phyloP scores from a whole-genome alignment of 116 monocot species.

The Phalaenopsis hybrid region DNA sequence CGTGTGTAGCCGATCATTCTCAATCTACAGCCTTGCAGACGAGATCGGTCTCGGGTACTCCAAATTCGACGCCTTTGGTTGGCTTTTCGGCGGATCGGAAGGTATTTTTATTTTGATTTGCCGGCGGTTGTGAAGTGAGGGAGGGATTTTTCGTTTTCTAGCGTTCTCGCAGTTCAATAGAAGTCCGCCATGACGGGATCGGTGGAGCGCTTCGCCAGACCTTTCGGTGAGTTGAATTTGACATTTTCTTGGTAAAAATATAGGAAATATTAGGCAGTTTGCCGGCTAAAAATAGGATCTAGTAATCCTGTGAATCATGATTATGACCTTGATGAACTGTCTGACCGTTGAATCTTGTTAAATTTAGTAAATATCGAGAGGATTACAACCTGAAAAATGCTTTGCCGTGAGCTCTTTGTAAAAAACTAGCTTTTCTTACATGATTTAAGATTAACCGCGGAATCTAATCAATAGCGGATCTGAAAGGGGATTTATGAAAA shows the following conservation, averaged over 20 bases:
- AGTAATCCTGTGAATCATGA: too few relatives aligned
- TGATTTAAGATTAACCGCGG: too few relatives aligned
- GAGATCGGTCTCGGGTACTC: too few relatives aligned
- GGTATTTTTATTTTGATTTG: not conserved
- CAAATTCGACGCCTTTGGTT: not conserved
- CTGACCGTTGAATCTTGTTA: not conserved
- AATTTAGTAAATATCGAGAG: not conserved
- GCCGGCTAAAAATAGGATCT: too few relatives aligned
- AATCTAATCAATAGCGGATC: too few relatives aligned
- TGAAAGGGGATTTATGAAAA: too few relatives aligned
- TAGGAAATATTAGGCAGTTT: not conserved
- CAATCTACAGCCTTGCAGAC: too few relatives aligned
- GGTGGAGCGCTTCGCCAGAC: slow-evolving; percentile 16
- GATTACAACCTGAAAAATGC: not conserved
- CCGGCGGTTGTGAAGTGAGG: not conserved
- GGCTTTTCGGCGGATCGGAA: not conserved
- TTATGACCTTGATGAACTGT: not conserved
- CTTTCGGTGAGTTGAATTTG: slow-evolving; percentile 19
- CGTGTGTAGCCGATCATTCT: too few relatives aligned
- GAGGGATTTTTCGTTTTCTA: not conserved
- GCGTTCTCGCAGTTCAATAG: not conserved
- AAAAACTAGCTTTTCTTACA: too few relatives aligned
- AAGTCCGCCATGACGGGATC: slow-evolving; percentile 18
- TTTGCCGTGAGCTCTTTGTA: too few relatives aligned
- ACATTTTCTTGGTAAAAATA: not conserved